Percentiles rank a stretch among this genome's conserved stretches.
These are phyloP conservation scores for Cyberlindnera euphorbiiphila DNA, from an alignment of 805 yeast genomes.

Conservation along the genomic window DNA sequence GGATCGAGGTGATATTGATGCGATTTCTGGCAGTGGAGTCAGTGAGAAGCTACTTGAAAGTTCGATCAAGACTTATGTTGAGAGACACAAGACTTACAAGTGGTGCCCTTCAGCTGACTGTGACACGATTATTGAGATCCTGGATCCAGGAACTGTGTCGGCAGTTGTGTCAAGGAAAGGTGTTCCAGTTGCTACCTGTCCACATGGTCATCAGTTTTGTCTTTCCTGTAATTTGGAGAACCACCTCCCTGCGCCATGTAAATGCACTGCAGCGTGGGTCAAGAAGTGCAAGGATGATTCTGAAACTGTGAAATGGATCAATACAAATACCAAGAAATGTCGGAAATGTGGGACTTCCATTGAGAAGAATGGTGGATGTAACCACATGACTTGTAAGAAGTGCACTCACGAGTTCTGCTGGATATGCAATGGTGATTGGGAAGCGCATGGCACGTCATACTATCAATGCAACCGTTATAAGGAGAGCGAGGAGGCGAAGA, in stretches of 20 bases:
- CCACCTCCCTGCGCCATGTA: conserved; percentile 85
- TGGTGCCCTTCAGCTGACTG: conserved; percentile 92
- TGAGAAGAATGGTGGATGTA: conserved; percentile 95
- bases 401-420: conserved; percentile 87
- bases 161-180: conserved; percentile 5
- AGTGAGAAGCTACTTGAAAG: conserved; percentile 31
- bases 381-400: conserved; percentile 86
- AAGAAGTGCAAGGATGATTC: conserved; percentile 80
- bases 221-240: conserved; percentile 68
- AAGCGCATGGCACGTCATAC: conserved; percentile 54
- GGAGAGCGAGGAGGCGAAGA: conserved; percentile 32
- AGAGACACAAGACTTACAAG: conserved; percentile 45
- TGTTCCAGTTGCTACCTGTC: conserved; percentile 73
- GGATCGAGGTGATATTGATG: conserved; percentile 37
- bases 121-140: conserved; percentile 45
- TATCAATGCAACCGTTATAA: conserved; percentile 66
- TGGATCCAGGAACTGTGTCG: conserved; percentile 14
- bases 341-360: conserved; percentile 77
- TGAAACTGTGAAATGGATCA: conserved; percentile 84
- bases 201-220: conserved; percentile 69
- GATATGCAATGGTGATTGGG: conserved; percentile 84
- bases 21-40: conserved; percentile 33
- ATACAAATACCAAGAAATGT: conserved; percentile 79
- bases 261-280: conserved; percentile 65
- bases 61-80: conserved; percentile 48